Base-by-base conservation (phyloP, 2,329 filamentous ascomycete genomes). In the Fusarium mexicanum region DNA sequence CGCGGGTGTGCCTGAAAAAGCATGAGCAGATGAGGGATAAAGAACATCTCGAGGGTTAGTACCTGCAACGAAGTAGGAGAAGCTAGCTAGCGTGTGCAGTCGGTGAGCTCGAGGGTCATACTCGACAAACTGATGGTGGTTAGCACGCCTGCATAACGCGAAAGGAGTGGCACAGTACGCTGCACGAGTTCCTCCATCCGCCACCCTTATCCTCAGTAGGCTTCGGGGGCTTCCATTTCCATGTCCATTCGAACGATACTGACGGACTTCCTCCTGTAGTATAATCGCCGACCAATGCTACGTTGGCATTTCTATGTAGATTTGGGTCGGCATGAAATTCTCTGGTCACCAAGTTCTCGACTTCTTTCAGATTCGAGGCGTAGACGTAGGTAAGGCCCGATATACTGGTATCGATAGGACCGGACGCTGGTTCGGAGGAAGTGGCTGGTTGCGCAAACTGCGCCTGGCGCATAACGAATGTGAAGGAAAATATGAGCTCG, bases 281-380 rank as follows among this genome's bases (percentile, higher is more conserved):
- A 80, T 93, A 98, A 81, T 98, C 95, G 7, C 96, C 96, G n/a
- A 99, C 92, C 50, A 98, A 88, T 79, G 97, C 93, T 44, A 99
- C 96, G 80, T 98, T 98, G 62, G 95, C 89, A 80, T 98, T 98
- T 81, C 97, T 98, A 86, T 99, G 96, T 64, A 99, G 86, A 80
- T 99, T 99, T 2, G 96, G 96, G 80, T 99, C 95, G 75, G 96
- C 95, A 77, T 98, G 95, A 79, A 99, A 98, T 82, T 99, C 96
- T 77, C 95, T 89, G 22, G 96, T 98, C 54, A 98, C 92, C 53
- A 99, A 86, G 76, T 96, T 98, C 80, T 98, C 96, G 61, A 99
- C 90, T 79, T 99, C 96, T 83, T 90, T 93, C 38, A 91, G 85
- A 60, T 91, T 97, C 2, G 95, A 94, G 47, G 94, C 96, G 82